These are phyloP conservation scores for Withania somnifera DNA, from an alignment of 305 asterid species.

Conservation along the genomic window DNA sequence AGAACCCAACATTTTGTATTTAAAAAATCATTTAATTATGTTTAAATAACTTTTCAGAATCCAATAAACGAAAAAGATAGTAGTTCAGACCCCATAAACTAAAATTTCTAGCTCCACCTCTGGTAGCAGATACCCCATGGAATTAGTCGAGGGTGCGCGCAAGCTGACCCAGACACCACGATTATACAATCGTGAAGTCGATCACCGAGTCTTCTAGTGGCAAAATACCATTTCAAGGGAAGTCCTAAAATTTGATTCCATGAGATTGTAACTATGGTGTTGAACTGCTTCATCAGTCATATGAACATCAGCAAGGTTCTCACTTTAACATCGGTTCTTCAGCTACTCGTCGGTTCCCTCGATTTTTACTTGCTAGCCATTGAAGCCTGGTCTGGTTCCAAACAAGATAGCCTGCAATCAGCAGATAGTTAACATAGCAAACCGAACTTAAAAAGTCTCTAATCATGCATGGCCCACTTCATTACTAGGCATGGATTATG, in stretches of 20 bases:
- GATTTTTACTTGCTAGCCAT: slow-evolving; percentile 36
- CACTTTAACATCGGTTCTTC: slow-evolving; percentile 31
- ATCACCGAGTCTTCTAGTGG: background rate
- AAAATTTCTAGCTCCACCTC: background rate
- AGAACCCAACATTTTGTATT: background rate
- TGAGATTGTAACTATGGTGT: background rate
- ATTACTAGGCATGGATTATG: background rate
- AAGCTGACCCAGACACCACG: background rate
- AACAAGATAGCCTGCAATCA: slow-evolving; percentile 37
- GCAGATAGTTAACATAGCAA: background rate
- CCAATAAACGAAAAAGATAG: background rate
- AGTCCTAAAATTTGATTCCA: background rate
- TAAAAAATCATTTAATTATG: background rate
- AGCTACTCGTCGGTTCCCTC: slow-evolving; percentile 20
- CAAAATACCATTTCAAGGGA: background rate
- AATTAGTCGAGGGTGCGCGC: background rate
- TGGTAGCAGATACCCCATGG: background rate
- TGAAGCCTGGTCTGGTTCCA: slow-evolving; percentile 63
- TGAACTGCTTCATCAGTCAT: background rate
- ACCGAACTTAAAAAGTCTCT: background rate
- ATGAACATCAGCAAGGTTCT: background rate
- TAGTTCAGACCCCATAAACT: background rate
- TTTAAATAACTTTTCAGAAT: background rate
- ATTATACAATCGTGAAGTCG: background rate
- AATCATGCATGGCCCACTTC: background rate